Base-by-base conservation (phyloP, 2,329 filamentous ascomycete species). In the Colletotrichum simmondsii region DNA sequence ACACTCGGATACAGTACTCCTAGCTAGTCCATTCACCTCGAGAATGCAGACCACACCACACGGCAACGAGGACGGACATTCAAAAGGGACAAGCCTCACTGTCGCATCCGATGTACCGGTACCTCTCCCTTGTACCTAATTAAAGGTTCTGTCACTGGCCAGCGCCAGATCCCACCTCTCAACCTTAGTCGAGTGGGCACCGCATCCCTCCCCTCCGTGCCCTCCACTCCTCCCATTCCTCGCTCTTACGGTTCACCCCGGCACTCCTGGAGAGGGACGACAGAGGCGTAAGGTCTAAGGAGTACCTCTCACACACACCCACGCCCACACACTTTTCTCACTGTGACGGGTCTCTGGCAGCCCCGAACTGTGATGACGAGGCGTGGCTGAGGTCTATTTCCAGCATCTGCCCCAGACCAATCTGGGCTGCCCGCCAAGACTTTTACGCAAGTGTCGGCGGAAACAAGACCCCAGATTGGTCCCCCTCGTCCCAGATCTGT, bases 291-390 rank as follows among this genome's bases (percentile, higher is more conserved):
- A 35, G 32, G 32, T 35, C 32, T 12, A 12, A 11, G 32, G 32
- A 35, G 11, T 35, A 35, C 32, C 32, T 35, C 32, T 35, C 32
- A 35, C 65, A 49, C 57, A 58, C 68, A 64, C 35, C 54, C 60
- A 28, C 65, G 22, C 32, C 16, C 59, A 67, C 37, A 56, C 56
- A 56, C 24, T 61, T 66, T 59, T 54, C 19, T 26, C 46, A 53
- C 35, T 35, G 16, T 61, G 46, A 63, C 60, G 52, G 12, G 28
- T 24, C 42, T 32, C 63, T 71, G 46, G 68, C 64, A 53, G 53
- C 68, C 53, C 68, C 65, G 42, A 73, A 75, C 74, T 76, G 78
- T 77, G 82, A 83, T 84, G 82, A 83, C 82, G 82, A 84, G 82
- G 82, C 82, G 82, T 78, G 74, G 66, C 75, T 66, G 65, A 72